Evolutionary conservation across 768 basidiomycete genomes (phyloP), one percentile per base, ranked within the genome.

Genomic region (Tricholoma terreum): DNA sequence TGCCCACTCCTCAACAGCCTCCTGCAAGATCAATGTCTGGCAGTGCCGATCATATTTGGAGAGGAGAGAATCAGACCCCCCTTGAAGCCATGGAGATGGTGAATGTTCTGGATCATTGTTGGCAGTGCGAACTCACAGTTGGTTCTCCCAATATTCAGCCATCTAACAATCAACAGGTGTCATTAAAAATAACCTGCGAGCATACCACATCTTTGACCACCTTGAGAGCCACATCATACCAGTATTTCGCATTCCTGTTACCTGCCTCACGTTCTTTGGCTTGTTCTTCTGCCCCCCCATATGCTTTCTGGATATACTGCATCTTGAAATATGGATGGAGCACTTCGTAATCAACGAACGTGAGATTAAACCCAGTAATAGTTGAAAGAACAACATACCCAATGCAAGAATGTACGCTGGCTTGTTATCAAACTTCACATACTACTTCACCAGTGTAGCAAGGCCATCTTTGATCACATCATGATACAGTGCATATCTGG

Each of bases 181-280:
- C 55, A 74, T 70, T 50, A 0, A 73, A 57, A n/a, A n/a, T n/a
- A n/a, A n/a, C n/a, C n/a, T n/a, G n/a, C n/a, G 31, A 33, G 31
- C 10, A 6, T 33, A 58, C 38, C 31, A 27, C 19, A 4, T 30
- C 6, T 36, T 58, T 36, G 34, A 58, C 9, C 14, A 54, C 21
- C 31, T 58, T 38, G 10, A 15, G 31, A 54, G 57, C 52, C 31
- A 54, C 51, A 19, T 58, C 52, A 15, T 54, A 17, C 57, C 57
- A 58, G 40, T 58, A 49, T 24, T 58, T 58, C 27, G 51, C 57
- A 49, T 45, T 15, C 14, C 14, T 50, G 43, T 58, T 58, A 15
- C 57, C 57, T 8, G 52, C 38, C n/a, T 3, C 42, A 8, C 10
- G 15, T 42, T 54, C 52, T 35, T 2, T 7, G 8, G 34, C 22